Percentiles rank a stretch among this genome's conserved stretches.
Evolutionary conservation across 129 eudicot species (phyloP).

Genomic region (Pittosporum tobira): DNA sequence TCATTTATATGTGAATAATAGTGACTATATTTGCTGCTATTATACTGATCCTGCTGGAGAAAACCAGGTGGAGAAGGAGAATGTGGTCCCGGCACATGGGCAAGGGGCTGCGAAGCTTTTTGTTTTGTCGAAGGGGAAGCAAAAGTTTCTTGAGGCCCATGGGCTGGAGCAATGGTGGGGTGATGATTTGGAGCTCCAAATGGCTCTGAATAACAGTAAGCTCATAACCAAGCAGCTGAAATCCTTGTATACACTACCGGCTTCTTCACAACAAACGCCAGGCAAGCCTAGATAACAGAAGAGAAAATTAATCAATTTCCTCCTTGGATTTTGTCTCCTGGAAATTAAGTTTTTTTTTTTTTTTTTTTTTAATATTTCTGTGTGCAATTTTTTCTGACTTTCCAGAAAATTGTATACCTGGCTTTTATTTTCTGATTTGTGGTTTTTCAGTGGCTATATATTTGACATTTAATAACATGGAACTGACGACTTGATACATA

Average conservation of each 20-base stretch:
- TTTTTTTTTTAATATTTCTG: too few relatives aligned
- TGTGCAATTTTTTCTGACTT: too few relatives aligned
- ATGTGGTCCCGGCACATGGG: slow-evolving; percentile 26
- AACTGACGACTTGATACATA: too few relatives aligned
- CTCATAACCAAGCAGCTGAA: slow-evolving; percentile 70
- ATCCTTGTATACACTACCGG: slow-evolving; percentile 60
- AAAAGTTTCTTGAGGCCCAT: slow-evolving; percentile 89
- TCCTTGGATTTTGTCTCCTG: background rate
- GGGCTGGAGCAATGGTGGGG: slow-evolving; percentile 98
- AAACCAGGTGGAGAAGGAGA: slow-evolving; percentile 48
- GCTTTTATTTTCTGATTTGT: too few relatives aligned
- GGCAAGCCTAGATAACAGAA: slow-evolving; percentile 13
- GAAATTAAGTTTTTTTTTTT: background rate
- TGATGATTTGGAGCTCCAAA: slow-evolving; percentile 78
- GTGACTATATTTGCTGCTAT: slow-evolving; percentile 83
- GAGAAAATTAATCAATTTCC: background rate
- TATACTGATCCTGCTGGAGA: slow-evolving; percentile 52
- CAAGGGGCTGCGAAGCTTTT: slow-evolving; percentile 62
- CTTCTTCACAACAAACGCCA: slow-evolving; percentile 28
- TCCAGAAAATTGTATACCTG: too few relatives aligned
- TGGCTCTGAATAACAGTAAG: slow-evolving; percentile 69
- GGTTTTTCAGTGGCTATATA: too few relatives aligned
- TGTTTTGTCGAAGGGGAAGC: slow-evolving; percentile 78
- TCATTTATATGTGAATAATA: slow-evolving; percentile 81
- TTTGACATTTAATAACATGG: too few relatives aligned